Conservation (phyloP, 257 asterid genomes). For the Gentiana macrophylla region DNA sequence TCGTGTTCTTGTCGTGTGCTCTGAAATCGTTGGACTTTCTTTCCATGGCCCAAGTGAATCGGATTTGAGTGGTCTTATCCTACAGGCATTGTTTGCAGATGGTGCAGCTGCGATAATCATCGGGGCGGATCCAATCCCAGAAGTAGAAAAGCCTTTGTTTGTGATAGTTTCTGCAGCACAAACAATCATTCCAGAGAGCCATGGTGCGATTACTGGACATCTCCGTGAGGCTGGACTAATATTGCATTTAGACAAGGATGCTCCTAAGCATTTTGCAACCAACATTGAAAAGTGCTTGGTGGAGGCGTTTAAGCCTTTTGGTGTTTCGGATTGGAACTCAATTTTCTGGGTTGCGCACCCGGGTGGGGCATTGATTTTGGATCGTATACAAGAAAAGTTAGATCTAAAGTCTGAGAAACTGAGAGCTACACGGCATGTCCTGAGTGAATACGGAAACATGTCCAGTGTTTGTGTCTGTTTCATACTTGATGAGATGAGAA, state of each 20-base stretch:
- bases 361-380: too few relatives aligned
- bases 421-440: slow-evolving; percentile 18
- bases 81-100: slow-evolving; percentile 5
- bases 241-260: slow-evolving; percentile 18
- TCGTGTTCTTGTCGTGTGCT: slow-evolving; percentile 53
- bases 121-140: slow-evolving; percentile 37
- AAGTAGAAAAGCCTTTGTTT: slow-evolving; percentile 42
- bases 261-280: slow-evolving; percentile 41
- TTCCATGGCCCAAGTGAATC: slow-evolving; percentile 49
- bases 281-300: slow-evolving; percentile 36
- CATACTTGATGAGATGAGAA: too few relatives aligned
- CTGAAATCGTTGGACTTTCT: slow-evolving; percentile 42
- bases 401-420: slow-evolving; percentile 38
- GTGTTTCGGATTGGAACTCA: slow-evolving; percentile 7
- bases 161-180: slow-evolving; percentile 47
- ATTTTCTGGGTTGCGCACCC: slow-evolving; percentile 33
- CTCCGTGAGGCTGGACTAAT: slow-evolving; percentile 33
- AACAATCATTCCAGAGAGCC: slow-evolving; percentile 47
- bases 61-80: slow-evolving; percentile 45
- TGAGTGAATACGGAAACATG: too few relatives aligned
- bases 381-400: slow-evolving; percentile 24
- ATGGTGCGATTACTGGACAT: slow-evolving; percentile 46
- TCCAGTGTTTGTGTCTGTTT: too few relatives aligned
- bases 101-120: slow-evolving; percentile 53
- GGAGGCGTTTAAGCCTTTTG: slow-evolving; percentile 44